phyloP scores from a whole-genome alignment of 768 basidiomycete species.

The Lactarius akahatsu region DNA sequence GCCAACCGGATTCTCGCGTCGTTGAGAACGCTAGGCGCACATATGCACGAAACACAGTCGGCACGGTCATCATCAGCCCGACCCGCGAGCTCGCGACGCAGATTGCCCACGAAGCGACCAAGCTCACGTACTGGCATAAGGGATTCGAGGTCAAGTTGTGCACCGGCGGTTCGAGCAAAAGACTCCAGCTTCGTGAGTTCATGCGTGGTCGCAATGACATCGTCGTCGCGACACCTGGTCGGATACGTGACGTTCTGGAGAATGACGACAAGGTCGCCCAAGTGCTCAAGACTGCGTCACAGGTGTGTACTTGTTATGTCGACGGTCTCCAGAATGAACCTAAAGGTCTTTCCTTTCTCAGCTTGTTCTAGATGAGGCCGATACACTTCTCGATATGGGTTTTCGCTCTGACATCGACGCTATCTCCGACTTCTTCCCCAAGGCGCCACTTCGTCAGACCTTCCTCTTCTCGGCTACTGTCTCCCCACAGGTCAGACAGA shows the following conservation, averaged over 20 bases:
- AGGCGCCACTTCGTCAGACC: slow-evolving; percentile 70
- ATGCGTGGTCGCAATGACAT: slow-evolving; percentile 65
- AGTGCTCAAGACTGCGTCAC: slow-evolving; percentile 53
- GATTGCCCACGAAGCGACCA: slow-evolving; percentile 80
- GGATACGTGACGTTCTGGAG: slow-evolving; percentile 70
- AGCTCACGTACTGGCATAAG: slow-evolving; percentile 57
- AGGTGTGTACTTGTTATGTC: slow-evolving; percentile 45
- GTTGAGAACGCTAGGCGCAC: slow-evolving; percentile 36
- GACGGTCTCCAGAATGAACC: slow-evolving; percentile 14
- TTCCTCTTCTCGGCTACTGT: slow-evolving; percentile 92
- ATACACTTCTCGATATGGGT: slow-evolving; percentile 89
- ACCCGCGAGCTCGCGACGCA: slow-evolving; percentile 89
- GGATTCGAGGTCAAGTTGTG: slow-evolving; percentile 72
- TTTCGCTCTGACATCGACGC: slow-evolving; percentile 84
- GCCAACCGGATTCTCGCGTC: slow-evolving; percentile 36
- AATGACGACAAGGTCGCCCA: slow-evolving; percentile 54
- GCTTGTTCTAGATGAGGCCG: slow-evolving; percentile 92
- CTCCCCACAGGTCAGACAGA: slow-evolving; percentile 64
- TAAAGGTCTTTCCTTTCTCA: slow-evolving; percentile 33
- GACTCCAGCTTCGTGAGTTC: slow-evolving; percentile 68
- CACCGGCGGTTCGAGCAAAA: slow-evolving; percentile 72
- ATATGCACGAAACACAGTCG: slow-evolving; percentile 52
- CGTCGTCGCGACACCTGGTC: slow-evolving; percentile 88
- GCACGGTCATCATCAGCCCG: slow-evolving; percentile 81
- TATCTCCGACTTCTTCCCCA: slow-evolving; percentile 63